A percentile compares a stretch with the other conserved stretches of the same genome.
These are phyloP conservation scores for Chlorencoelia australis DNA, from an alignment of 2,329 filamentous ascomycete species.

Conservation along the genomic window DNA sequence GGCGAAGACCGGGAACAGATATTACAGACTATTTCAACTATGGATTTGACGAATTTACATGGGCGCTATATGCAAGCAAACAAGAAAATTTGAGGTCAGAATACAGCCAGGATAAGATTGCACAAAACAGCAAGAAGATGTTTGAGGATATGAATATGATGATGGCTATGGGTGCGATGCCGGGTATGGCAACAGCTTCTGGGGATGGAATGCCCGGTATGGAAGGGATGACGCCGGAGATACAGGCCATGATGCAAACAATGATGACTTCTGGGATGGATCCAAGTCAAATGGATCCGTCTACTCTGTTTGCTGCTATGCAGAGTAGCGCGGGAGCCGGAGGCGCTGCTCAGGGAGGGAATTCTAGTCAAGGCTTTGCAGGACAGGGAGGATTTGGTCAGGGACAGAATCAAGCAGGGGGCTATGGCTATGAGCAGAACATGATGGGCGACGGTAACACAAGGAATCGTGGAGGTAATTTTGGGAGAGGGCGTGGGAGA, in stretches of 20 bases:
- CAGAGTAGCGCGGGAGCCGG: constrained; percentile 34
- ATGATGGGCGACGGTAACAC: constrained; percentile 17
- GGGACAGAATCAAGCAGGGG: constrained; percentile 21
- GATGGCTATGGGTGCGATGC: constrained; percentile 46
- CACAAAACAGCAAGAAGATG: constrained; percentile 66
- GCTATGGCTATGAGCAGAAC: no score
- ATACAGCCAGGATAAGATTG: constrained; percentile 56
- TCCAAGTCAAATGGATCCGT: constrained; percentile 56
- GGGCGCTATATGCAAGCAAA: constrained; percentile 87
- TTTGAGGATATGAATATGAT: constrained; percentile 62
- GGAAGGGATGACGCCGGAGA: constrained; percentile 55
- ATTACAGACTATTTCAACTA: constrained; percentile 98
- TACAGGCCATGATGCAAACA: constrained; percentile 61
- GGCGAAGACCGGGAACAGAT: constrained; percentile 89
- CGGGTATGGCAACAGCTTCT: constrained; percentile 29
- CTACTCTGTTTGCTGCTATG: constrained; percentile 50
- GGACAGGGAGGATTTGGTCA: constrained; percentile 24
- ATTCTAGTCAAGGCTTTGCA: constrained; percentile 32
- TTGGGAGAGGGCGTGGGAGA: constrained; percentile 24
- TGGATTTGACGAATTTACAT: constrained; percentile 96
- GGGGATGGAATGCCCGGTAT: constrained; percentile 41
- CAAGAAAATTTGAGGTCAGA: constrained; percentile 72
- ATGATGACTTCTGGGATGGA: constrained; percentile 59
- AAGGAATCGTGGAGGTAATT: constrained; percentile 24
- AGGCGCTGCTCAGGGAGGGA: constrained; percentile 34